Percentiles rank a stretch among this genome's conserved stretches.
phyloP scores from a whole-genome alignment of 176 grass and related monocot species.

The Aegilops bicornis region DNA sequence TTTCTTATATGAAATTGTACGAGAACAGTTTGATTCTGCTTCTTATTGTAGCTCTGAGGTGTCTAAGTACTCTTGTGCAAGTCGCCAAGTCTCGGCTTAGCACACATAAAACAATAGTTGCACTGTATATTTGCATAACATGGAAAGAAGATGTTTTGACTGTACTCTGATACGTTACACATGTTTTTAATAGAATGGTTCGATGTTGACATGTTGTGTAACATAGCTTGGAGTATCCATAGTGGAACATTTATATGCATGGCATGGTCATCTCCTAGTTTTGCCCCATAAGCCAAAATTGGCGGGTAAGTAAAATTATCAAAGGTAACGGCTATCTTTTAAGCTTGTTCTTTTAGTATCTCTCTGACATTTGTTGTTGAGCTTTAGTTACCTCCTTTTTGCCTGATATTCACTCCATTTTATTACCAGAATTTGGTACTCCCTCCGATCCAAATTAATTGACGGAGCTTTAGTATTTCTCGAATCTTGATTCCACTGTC shows the following conservation, averaged over 20 bases:
- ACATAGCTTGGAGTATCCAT: neutral
- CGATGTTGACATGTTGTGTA: neutral
- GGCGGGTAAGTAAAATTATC: neutral
- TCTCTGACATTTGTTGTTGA: neutral
- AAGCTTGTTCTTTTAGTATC: neutral
- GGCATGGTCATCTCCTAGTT: neutral
- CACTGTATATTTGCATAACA: neutral
- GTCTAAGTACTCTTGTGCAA: neutral
- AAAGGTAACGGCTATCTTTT: neutral
- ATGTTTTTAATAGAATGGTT: neutral
- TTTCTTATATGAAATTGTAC: neutral
- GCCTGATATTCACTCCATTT: neutral
- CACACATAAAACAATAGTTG: neutral
- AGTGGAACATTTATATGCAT: neutral
- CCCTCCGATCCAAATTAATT: too few relatives aligned
- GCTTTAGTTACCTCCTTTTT: neutral
- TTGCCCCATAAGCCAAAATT: neutral
- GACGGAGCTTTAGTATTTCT: neutral
- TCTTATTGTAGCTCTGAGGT: neutral
- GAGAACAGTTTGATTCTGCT: neutral
- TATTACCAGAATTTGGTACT: neutral
- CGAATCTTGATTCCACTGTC: neutral
- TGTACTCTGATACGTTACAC: neutral
- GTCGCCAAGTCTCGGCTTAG: neutral
- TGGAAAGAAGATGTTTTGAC: conserved; percentile 2